Percentiles rank a stretch among this genome's conserved stretches.
phyloP scores from a whole-genome alignment of 1,284 basidiomycete genomes.

The Trichosporon asahii region DNA sequence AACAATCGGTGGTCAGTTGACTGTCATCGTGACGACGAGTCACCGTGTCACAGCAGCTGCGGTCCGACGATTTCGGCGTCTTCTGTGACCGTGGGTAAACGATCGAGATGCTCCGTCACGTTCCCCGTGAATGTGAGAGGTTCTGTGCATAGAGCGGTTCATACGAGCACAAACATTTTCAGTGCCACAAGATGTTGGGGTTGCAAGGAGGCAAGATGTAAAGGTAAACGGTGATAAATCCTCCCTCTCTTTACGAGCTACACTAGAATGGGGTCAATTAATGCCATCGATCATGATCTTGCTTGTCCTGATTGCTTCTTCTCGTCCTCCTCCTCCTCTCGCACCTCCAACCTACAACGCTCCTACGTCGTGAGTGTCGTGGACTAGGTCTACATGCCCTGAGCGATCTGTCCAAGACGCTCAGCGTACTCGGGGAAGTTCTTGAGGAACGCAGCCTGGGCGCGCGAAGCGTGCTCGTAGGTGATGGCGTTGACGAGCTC shows the following conservation, averaged over 20 bases:
- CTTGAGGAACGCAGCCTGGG: conserved; percentile 75
- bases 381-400: conserved; percentile 31
- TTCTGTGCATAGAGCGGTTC: not conserved
- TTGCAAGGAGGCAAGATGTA: conserved; percentile 6
- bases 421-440: conserved; percentile 75
- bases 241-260: conserved; percentile 7
- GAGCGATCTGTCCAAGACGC: conserved; percentile 51
- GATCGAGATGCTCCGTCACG: no score
- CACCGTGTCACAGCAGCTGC: not conserved
- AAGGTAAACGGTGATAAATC: not conserved
- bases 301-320: not conserved
- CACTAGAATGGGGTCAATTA: not conserved
- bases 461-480: conserved; percentile 67
- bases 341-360: not conserved
- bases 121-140: not conserved
- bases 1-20: not conserved
- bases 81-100: no score
- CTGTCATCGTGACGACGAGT: not conserved
- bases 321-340: conserved; percentile 2
- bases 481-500: conserved; percentile 87
- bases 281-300: conserved; percentile 4
- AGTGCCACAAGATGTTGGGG: not conserved
- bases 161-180: not conserved
- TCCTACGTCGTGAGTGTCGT: conserved; percentile 2
- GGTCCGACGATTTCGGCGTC: not conserved